These are phyloP conservation scores for Dendrobium chrysotoxum DNA, from an alignment of 106 monocot species.

Conservation along the genomic window DNA sequence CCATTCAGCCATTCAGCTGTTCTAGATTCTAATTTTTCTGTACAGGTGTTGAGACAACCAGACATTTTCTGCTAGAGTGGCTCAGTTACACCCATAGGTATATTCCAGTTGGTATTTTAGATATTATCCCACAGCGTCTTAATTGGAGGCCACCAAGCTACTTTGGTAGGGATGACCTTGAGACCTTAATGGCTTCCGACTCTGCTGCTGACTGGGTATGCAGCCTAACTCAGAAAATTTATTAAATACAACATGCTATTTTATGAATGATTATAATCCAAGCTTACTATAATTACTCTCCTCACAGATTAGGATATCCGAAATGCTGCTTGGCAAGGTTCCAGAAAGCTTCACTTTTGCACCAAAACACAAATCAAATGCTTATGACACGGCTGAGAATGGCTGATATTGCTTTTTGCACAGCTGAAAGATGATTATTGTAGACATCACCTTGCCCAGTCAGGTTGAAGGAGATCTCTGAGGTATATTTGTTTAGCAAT, in stretches of 20 bases:
- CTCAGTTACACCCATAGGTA: constrained; percentile 89
- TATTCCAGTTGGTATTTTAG: constrained; percentile 76
- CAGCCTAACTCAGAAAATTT: neutral
- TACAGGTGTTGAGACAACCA: constrained; percentile 86
- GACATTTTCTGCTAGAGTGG: constrained; percentile 92
- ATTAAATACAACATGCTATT: neutral
- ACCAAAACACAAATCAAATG: constrained; percentile 74
- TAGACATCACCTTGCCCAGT: neutral
- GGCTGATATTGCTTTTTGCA: constrained; percentile 20
- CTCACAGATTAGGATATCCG: constrained; percentile 73
- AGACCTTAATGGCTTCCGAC: constrained; percentile 91
- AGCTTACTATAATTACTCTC: neutral
- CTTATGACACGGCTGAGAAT: constrained; percentile 61
- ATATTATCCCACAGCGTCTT: constrained; percentile 70
- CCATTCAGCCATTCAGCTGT: neutral
- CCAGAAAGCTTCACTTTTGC: constrained; percentile 61
- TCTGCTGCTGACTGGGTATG: constrained; percentile 99
- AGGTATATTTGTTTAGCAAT: neutral
- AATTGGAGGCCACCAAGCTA: constrained; percentile 94
- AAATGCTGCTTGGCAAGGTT: constrained; percentile 92
- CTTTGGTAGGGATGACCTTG: constrained; percentile 82
- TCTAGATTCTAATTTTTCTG: constrained; percentile 1
- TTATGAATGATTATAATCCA: neutral
- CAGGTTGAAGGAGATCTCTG: neutral
- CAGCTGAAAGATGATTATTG: neutral